These are phyloP conservation scores for Ustilago crameri DNA, from an alignment of 1,284 basidiomycete genomes.

Conservation along the genomic window DNA sequence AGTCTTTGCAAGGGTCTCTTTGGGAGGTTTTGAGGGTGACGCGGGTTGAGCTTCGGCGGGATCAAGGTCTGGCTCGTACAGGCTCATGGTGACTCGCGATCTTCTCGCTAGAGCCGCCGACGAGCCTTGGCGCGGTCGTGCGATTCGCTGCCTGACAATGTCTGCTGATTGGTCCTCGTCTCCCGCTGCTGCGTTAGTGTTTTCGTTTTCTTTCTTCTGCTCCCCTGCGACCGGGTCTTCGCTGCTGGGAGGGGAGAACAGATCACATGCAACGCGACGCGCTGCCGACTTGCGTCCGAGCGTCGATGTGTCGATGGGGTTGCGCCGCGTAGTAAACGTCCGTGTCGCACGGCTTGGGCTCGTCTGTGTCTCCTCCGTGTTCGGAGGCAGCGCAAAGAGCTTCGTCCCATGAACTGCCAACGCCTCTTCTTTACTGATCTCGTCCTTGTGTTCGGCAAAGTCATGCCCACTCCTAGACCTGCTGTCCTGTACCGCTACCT, in stretches of 20 bases:
- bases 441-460: background rate
- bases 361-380: background rate
- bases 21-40: background rate
- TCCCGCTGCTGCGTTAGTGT: background rate
- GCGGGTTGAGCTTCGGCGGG: background rate
- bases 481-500: conserved; percentile 3
- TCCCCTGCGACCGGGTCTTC: background rate
- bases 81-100: conserved; percentile 29
- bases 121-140: conserved; percentile 22
- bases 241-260: conserved; percentile 8
- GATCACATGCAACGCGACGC: conserved; percentile 11
- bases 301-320: conserved; percentile 20
- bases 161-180: conserved; percentile 7
- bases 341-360: background rate
- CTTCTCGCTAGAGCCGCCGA: conserved; percentile 26
- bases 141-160: conserved; percentile 20
- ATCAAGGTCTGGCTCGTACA: conserved; percentile 40
- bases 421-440: background rate
- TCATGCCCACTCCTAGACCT: background rate
- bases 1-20: too few species aligned
- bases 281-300: conserved; percentile 24
- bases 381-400: conserved; percentile 19
- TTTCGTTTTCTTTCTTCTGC: background rate
- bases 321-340: conserved; percentile 9
- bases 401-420: conserved; percentile 4